Evolutionary conservation across 2,329 filamentous ascomycete genomes (phyloP), one percentile per base, ranked within the genome.

Genomic region (Lachnellula arida): DNA sequence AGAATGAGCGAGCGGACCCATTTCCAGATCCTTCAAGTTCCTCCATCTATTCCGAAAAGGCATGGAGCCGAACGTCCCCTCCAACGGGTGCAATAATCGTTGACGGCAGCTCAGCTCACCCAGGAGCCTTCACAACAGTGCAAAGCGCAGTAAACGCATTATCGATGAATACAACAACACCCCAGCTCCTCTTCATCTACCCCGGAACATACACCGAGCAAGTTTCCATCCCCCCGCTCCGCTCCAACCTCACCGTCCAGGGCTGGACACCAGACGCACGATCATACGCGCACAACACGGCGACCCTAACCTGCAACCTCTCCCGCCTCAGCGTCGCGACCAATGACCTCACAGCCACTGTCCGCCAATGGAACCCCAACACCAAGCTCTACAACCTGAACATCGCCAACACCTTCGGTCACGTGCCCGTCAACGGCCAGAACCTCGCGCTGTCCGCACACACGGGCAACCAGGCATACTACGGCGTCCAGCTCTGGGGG

Each of bases 371-470:
- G 62, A 63, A 75, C 12, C 75, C 72, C 4, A 81, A 79, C 73
- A 79, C 64, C 56, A 80, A 78, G 60, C 72, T 84, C 43, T 84
- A 84, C 73, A 84, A 84, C 64, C 72, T 85, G 69, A 82, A 84
- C 65, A 70, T 82, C 43, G 54, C 53, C 12, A 67, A 66, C 39
- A 65, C 63, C 2, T 64, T 66, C 40, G 60, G 62, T 1, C 62
- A 65, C 42, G 51, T 62, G n/a, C 34, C 39, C 15, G 59, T 39
- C 2, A 74, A 73, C 40, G 81, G 81, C 2, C 78, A 82, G 59
- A 79, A 76, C 7, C 70, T 84, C 34, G 81, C 81, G 1, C 53
- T 85, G 23, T 78, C 75, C 37, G 79, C 81, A 5, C 71, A 77
- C 22, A 77, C 71, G n/a, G 71, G 68, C 54, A 73, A 76, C 52